phyloP scores from a whole-genome alignment of 1,284 basidiomycete genomes.

The Vanrija pseudolonga region DNA sequence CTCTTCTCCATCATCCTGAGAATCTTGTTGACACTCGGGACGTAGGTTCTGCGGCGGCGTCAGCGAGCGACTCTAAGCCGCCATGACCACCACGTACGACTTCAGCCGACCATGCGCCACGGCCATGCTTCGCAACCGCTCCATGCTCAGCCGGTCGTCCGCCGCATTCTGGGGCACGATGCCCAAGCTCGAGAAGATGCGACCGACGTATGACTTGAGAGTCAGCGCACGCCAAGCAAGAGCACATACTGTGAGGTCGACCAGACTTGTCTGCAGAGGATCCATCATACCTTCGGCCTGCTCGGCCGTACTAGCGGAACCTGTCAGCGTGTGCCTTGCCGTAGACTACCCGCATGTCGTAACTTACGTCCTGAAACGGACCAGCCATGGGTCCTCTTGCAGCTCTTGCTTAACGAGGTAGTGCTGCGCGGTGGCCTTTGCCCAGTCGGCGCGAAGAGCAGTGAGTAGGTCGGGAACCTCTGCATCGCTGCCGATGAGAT shows the following conservation, averaged over 20 bases:
- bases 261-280: conserved; percentile 69
- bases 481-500: background rate
- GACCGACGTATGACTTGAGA: conserved; percentile 31
- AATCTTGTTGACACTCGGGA: conserved; percentile 86
- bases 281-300: conserved; percentile 97
- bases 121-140: conserved; percentile 20
- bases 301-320: conserved; percentile 50
- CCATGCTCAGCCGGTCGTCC: conserved; percentile 28
- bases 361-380: conserved; percentile 80
- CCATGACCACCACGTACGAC: conserved; percentile 15
- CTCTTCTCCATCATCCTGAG: conserved; percentile 90
- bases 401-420: conserved; percentile 80
- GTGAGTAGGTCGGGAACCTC: background rate
- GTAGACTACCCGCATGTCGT: background rate
- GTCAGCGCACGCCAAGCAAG: conserved; percentile 5
- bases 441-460: conserved; percentile 61
- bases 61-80: conserved; percentile 54
- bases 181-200: conserved; percentile 18
- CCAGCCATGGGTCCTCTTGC: conserved; percentile 92
- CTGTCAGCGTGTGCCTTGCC: background rate
- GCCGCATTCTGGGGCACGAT: conserved; percentile 23
- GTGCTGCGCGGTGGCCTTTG: conserved; percentile 70
- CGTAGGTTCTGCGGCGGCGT: conserved; percentile 59
- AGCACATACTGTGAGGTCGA: conserved; percentile 29
- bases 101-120: conserved; percentile 33